Base-by-base conservation (phyloP, 2,329 filamentous ascomycete species). In the Plectosphaerella cucumerina region DNA sequence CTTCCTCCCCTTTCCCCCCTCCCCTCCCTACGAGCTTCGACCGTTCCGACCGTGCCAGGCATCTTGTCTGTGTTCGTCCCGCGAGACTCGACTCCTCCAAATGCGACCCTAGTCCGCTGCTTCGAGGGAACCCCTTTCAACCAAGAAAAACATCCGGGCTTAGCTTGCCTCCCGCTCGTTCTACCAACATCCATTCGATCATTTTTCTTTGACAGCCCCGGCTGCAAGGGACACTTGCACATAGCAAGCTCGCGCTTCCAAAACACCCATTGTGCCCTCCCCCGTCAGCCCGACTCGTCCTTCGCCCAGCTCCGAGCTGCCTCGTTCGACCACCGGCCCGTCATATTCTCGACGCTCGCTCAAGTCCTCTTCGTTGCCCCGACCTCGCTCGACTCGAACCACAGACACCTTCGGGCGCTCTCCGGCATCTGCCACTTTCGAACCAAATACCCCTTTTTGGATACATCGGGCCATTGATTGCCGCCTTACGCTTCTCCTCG, bases 171-270 rank as follows among this genome's bases (percentile, higher is more conserved):
- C 18, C n/a, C 39, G 39, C 39, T 42, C 39, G 39, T 42, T 42
- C 17, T 42, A 42, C 39, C 17, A 17, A 39, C 39, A 42, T 42
- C 39, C 18, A 42, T 55, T 55, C 54, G 49, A 50, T 47, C 50
- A 54, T 57, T 56, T 52, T 56, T 56, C 48, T 56, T 58, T 57
- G 50, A 54, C 53, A 44, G 43, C 34, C 50, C 50, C 42, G 20
- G 22, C 53, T 51, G 53, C 48, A 56, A 55, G 39, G 53, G 48
- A 51, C 39, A 56, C 54, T 57, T 59, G 52, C 51, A 50, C 46
- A 45, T 49, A 26, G 45, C 45, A 41, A 52, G 51, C 39, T 12
- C 9, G 5, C 6, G 18, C n/a, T 17, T 10, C 12, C 17, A n/a
- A 17, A 12, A 42, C 4, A 10, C 39, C 17, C 10, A 42, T 42